Percentiles rank a stretch among this genome's conserved stretches.
Conservation (phyloP, 129 eudicot species). For the Lactuca saligna region DNA sequence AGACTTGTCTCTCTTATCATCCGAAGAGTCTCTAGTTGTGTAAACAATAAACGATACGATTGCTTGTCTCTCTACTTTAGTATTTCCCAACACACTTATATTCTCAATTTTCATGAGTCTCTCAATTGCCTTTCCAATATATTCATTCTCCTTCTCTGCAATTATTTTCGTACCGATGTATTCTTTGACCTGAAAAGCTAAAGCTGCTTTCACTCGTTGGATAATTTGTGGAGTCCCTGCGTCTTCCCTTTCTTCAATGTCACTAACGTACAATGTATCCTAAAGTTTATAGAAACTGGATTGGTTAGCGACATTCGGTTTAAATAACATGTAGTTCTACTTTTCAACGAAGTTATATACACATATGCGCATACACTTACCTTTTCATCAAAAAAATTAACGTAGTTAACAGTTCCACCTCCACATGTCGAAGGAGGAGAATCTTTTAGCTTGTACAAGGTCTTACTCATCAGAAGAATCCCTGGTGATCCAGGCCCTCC, state of each 20-base stretch:
- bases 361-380: conserved; percentile 1
- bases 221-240: conserved; percentile 70
- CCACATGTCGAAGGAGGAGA: conserved; percentile 89
- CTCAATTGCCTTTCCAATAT: conserved; percentile 44
- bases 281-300: neutral
- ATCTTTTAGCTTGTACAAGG: conserved; percentile 49
- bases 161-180: conserved; percentile 51
- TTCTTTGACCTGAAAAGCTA: conserved; percentile 33
- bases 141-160: conserved; percentile 34
- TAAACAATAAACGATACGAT: conserved; percentile 57
- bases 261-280: conserved; percentile 57
- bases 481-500: conserved; percentile 97
- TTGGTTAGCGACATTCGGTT: neutral
- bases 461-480: conserved; percentile 60
- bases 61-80: conserved; percentile 46
- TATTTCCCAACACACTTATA: conserved; percentile 52
- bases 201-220: conserved; percentile 24
- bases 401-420: conserved; percentile 74
- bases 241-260: conserved; percentile 70
- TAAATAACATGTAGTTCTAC: neutral
- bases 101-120: conserved; percentile 45
- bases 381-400: conserved; percentile 51
- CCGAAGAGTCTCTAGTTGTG: conserved; percentile 23
- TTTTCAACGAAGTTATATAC: neutral
- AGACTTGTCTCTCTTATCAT: conserved; percentile 41